Evolutionary conservation across 768 basidiomycete genomes (phyloP), one percentile per base, ranked within the genome.

Genomic region (Dioszegia crocea): DNA sequence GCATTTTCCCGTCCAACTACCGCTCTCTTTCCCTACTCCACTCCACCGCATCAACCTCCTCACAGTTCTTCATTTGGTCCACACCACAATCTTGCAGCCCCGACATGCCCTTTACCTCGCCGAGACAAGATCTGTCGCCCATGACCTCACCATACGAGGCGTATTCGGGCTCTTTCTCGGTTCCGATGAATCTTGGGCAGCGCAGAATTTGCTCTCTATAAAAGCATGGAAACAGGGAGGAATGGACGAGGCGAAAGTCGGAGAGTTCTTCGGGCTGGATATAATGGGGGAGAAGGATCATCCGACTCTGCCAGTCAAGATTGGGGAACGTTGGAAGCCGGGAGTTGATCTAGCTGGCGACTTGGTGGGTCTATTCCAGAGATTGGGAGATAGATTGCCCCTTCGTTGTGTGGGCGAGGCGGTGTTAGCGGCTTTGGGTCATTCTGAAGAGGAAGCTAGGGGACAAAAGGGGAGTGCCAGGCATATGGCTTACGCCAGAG

Each of bases 11-110:
- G 54, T 53, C 26, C 36, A 46, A 33, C 60, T 67, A 2, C 66
- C 66, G 6, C 57, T 67, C 17, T 30, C 66, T 14, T 61, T 67
- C 51, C 63, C 66, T 5, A 40, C 66, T 10, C 41, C 63, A 6
- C 30, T 62, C 11, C 66, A 67, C 26, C 33, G 38, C 14, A 44
- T 64, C 59, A 67, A 67, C 46, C 29, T 60, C n/a, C 50, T 67
- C 38, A 56, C 63, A 12, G 41, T 57, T 23, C 56, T 64, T 6
- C 66, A 67, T 39, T 38, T 64, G 23, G 51, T 60, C 5, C n/a
- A 33, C 33, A 11, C 26, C n/a, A 40, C 45, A 3, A 48, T 67
- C 16, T 38, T 26, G 16, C 27, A 61, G 19, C 59, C 62, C 17
- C 16, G 38, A 11, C 59, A 67, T 45, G 23, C 52, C 1, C 12